A percentile compares a stretch with the other conserved stretches of the same genome.
These are phyloP conservation scores for Paraphoma sp. DNA, from an alignment of 2,329 filamentous ascomycete genomes.

Conservation along the genomic window DNA sequence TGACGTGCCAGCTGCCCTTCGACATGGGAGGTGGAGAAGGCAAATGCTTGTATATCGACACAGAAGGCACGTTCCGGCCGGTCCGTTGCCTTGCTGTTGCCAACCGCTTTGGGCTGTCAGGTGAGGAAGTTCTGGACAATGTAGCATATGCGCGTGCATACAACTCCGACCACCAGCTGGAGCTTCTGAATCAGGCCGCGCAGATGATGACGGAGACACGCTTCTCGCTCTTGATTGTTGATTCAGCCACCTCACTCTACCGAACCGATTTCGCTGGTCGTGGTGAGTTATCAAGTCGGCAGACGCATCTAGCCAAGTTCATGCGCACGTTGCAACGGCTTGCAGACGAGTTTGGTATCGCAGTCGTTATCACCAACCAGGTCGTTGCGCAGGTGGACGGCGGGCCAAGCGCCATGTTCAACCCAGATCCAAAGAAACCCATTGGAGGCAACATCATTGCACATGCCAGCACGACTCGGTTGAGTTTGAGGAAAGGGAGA, in stretches of 20 bases:
- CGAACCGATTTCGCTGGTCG: conserved; percentile 96
- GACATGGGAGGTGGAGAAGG: conserved; percentile 99
- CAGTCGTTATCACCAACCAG: conserved; percentile 98
- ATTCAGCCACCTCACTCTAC: conserved; percentile 94
- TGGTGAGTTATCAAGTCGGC: conserved; percentile 92
- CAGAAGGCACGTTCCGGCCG: conserved; percentile 92
- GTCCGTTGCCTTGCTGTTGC: conserved; percentile 90
- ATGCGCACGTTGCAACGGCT: conserved; percentile 83
- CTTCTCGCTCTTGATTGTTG: conserved; percentile 93
- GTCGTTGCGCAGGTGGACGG: conserved; percentile 98
- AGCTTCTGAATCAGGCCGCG: conserved; percentile 91
- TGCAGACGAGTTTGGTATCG: conserved; percentile 86
- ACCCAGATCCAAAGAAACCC: conserved; percentile 98
- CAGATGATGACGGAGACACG: conserved; percentile 99
- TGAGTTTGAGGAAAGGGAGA: conserved; percentile 94
- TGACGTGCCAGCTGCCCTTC: conserved; percentile 96
- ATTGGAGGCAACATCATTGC: conserved; percentile 99
- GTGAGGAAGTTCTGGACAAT: conserved; percentile 97
- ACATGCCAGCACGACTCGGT: conserved; percentile 91
- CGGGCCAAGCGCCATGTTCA: conserved; percentile 97
- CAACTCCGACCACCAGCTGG: conserved; percentile 97
- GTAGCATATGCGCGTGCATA: conserved; percentile 98
- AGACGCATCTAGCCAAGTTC: conserved; percentile 87
- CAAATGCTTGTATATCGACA: conserved; percentile 98
- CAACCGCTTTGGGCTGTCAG: conserved; percentile 90